These are phyloP conservation scores for Suhomyces kunorum DNA, from an alignment of 1,139 yeast genomes.

Conservation along the genomic window DNA sequence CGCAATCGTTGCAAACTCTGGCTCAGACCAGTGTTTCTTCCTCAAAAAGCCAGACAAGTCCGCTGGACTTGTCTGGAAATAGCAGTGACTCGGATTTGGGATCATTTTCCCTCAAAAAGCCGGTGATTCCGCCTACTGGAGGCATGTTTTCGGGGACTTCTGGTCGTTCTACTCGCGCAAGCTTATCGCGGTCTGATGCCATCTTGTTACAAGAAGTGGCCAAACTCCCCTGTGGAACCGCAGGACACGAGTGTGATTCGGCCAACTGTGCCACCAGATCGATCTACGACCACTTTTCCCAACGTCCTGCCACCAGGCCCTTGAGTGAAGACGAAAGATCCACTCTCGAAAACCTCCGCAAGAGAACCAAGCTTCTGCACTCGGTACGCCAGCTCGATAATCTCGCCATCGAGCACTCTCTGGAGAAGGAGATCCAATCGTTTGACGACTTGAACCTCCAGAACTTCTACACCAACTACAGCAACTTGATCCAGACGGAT, in stretches of 20 bases:
- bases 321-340: constrained; percentile 6
- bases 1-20: not conserved
- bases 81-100: not conserved
- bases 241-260: constrained; percentile 1
- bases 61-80: constrained; percentile 2
- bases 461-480: constrained; percentile 8
- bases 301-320: constrained; percentile 3
- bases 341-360: constrained; percentile 10
- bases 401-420: constrained; percentile 9
- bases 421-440: constrained; percentile 1
- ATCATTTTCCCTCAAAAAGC: not conserved
- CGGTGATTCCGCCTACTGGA: constrained; percentile 1
- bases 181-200: not conserved
- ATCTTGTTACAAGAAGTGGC: constrained; percentile 4
- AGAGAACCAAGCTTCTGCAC: constrained; percentile 12
- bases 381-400: constrained; percentile 13
- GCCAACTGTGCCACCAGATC: constrained; percentile 7
- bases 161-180: too few relatives aligned
- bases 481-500: constrained; percentile 4
- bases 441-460: constrained; percentile 10
- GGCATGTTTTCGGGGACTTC: constrained; percentile 3
- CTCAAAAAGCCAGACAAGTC: constrained; percentile 4
- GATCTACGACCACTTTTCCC: constrained; percentile 6
- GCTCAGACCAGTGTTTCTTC: constrained; percentile 3
- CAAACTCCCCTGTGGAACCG: constrained; percentile 9